Percentiles rank a stretch among this genome's conserved stretches.
phyloP scores from a whole-genome alignment of 2,329 filamentous ascomycete genomes.

The Aureobasidium sp. region DNA sequence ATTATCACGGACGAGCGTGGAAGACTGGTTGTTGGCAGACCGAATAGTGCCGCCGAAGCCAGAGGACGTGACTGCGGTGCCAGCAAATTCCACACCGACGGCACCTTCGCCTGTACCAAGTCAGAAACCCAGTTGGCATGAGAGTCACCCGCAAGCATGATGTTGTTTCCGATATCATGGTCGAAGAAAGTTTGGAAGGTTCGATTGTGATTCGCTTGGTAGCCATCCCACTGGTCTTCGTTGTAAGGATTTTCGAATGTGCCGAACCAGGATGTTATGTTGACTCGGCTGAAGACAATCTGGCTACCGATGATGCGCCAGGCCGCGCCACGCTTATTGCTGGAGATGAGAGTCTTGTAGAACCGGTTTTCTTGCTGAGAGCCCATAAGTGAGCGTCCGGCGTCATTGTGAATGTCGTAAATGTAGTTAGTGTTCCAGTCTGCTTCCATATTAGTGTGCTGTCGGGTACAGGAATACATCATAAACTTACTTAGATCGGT shows the following conservation, averaged over 20 bases:
- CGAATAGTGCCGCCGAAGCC: constrained; percentile 48
- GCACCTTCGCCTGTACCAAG: constrained; percentile 36
- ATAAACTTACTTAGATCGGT: constrained; percentile 38
- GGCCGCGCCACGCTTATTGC: constrained; percentile 53
- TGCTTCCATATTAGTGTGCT: background rate
- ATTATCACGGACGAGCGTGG: constrained; percentile 41
- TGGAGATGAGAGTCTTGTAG: constrained; percentile 40
- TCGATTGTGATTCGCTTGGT: constrained; percentile 61
- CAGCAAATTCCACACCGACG: constrained; percentile 49
- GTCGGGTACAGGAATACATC: too few relatives aligned
- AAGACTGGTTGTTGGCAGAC: constrained; percentile 39
- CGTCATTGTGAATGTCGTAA: constrained; percentile 55
- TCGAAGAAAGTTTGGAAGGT: constrained; percentile 59
- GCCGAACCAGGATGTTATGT: constrained; percentile 38
- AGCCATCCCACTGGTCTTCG: constrained; percentile 58
- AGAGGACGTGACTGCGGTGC: constrained; percentile 56
- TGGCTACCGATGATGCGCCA: constrained; percentile 68
- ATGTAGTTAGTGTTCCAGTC: constrained; percentile 54
- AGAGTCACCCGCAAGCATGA: constrained; percentile 63
- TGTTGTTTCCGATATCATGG: constrained; percentile 64
- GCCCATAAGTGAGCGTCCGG: constrained; percentile 62
- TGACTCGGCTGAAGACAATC: constrained; percentile 56
- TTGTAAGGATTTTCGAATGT: constrained; percentile 37
- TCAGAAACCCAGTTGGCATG: constrained; percentile 53
- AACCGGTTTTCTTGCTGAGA: constrained; percentile 67